These are phyloP conservation scores for Chrysoporthe cubensis DNA, from an alignment of 2,329 filamentous ascomycete species.

Conservation along the genomic window DNA sequence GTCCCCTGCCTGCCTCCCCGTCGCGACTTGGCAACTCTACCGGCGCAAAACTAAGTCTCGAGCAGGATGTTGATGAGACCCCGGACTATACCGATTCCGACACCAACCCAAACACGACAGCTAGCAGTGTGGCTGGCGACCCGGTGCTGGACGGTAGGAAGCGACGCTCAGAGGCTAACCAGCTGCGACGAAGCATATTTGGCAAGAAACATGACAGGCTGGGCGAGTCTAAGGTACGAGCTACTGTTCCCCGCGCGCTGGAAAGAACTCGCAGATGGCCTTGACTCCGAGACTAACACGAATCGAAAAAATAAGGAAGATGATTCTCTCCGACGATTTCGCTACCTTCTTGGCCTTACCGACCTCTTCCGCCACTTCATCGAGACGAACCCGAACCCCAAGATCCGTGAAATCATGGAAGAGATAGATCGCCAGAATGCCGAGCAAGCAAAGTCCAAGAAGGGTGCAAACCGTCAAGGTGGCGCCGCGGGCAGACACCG, in stretches of 20 bases:
- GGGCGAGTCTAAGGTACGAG: slow-evolving; percentile 85
- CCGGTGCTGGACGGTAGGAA: slow-evolving; percentile 75
- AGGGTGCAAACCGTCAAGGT: slow-evolving; percentile 77
- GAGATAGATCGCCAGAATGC: slow-evolving; percentile 94
- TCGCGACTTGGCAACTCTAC: not conserved
- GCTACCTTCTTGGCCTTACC: slow-evolving; percentile 91
- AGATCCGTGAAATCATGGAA: slow-evolving; percentile 89
- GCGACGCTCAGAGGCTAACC: slow-evolving; percentile 82
- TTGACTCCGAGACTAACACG: slow-evolving; percentile 15
- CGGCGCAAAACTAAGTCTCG: slow-evolving; percentile 4
- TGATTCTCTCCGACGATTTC: slow-evolving; percentile 91
- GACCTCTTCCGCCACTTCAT: slow-evolving; percentile 99
- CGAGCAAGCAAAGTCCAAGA: slow-evolving; percentile 72
- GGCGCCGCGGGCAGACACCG: slow-evolving; percentile 79
- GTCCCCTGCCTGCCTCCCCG: not conserved
- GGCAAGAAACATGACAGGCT: slow-evolving; percentile 93
- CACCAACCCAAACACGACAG: slow-evolving; percentile 70
- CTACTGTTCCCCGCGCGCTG: not conserved
- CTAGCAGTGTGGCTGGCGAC: slow-evolving; percentile 86
- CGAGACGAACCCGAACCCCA: slow-evolving; percentile 93
- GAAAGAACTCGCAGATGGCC: not conserved
- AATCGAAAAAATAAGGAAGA: slow-evolving; percentile 68
- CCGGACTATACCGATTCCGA: slow-evolving; percentile 70
- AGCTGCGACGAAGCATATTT: slow-evolving; percentile 88
- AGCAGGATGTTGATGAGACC: slow-evolving; percentile 65